Percentiles rank a stretch among this genome's conserved stretches.
phyloP scores from a whole-genome alignment of 2,329 filamentous ascomycete genomes.

The Colletotrichum limetticola region DNA sequence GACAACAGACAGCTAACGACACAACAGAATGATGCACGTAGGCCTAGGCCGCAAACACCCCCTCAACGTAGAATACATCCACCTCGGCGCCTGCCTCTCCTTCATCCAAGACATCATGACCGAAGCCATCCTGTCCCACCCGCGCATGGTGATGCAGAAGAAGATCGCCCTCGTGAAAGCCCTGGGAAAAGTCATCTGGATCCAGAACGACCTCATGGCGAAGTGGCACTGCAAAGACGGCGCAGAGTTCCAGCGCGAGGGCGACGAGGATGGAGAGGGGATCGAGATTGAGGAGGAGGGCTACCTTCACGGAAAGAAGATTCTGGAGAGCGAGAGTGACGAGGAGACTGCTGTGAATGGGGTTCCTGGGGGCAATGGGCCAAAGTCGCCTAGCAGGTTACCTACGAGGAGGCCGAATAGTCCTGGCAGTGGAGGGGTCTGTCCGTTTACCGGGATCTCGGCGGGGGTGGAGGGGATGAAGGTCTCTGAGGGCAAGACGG shows the following conservation, averaged over 20 bases:
- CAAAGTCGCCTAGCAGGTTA: conserved; percentile 31
- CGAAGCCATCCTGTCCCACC: conserved; percentile 79
- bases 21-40: conserved; percentile 78
- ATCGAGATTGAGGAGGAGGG: conserved; percentile 70
- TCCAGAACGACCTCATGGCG: conserved; percentile 88
- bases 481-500: background rate
- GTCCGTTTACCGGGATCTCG: conserved; percentile 41
- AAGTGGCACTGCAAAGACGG: conserved; percentile 81
- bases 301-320: conserved; percentile 70
- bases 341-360: conserved; percentile 34
- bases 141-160: conserved; percentile 71
- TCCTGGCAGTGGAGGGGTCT: conserved; percentile 37
- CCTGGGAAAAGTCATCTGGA: conserved; percentile 85
- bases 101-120: conserved; percentile 83
- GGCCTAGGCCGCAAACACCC: conserved; percentile 77
- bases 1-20: background rate
- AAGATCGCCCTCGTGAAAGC: conserved; percentile 82
- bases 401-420: conserved; percentile 26
- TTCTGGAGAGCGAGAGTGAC: conserved; percentile 57
- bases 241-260: conserved; percentile 62
- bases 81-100: conserved; percentile 77
- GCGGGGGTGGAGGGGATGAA: conserved; percentile 17
- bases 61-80: conserved; percentile 83
- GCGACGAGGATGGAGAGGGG: conserved; percentile 45
- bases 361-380: background rate